phyloP scores from a whole-genome alignment of 148 eudicot genomes.

The Suaeda aralocaspica region DNA sequence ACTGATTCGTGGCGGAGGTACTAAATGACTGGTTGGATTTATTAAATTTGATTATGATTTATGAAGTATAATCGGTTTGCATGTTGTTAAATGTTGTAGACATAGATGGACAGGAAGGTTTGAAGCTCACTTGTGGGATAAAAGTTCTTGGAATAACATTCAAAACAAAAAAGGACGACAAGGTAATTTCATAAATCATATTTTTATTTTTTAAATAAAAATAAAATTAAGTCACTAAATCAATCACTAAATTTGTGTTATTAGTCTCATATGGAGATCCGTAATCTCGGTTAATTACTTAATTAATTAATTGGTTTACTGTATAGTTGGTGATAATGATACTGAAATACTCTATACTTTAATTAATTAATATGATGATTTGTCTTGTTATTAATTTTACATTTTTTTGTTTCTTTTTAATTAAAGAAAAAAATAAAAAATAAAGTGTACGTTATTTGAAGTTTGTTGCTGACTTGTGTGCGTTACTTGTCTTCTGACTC shows the following conservation, averaged over 20 bases:
- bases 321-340: slow-evolving; percentile 24
- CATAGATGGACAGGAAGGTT: slow-evolving; percentile 96
- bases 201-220: no score
- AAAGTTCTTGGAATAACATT: slow-evolving; percentile 72
- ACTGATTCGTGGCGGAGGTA: no score
- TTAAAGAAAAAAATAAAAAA: neutral
- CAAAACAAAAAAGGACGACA: slow-evolving; percentile 93
- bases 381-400: slow-evolving; percentile 6
- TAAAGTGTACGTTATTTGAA: slow-evolving; percentile 12
- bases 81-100: slow-evolving; percentile 44
- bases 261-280: slow-evolving; percentile 34
- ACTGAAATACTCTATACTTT: neutral
- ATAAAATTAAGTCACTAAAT: no score
- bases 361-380: slow-evolving; percentile 5
- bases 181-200: slow-evolving; percentile 34
- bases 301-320: neutral
- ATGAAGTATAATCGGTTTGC: slow-evolving; percentile 22
- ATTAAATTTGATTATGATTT: neutral
- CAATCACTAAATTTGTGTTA: no score
- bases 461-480: slow-evolving; percentile 50
- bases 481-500: slow-evolving; percentile 42
- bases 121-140: slow-evolving; percentile 98
- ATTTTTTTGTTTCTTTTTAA: neutral
- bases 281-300: slow-evolving; percentile 24
- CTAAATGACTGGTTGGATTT: no score